These are phyloP conservation scores for Coniochaeta ligniaria DNA, from an alignment of 2,329 filamentous ascomycete species.

Conservation along the genomic window DNA sequence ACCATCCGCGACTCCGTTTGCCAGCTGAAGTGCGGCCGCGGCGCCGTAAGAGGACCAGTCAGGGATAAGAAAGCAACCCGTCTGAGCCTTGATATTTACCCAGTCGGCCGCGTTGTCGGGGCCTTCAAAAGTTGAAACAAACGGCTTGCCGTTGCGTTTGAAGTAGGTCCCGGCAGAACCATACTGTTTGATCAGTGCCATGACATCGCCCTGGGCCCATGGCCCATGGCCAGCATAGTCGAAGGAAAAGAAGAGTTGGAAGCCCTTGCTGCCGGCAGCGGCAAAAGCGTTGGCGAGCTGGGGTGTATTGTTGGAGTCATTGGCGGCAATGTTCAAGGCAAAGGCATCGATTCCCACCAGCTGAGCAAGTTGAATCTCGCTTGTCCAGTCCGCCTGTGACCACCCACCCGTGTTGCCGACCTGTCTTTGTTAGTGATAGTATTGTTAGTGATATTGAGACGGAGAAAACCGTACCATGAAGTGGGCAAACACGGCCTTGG, in stretches of 20 bases:
- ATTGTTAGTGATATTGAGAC: not conserved
- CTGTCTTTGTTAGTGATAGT: not conserved
- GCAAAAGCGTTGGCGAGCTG: conserved; percentile 3
- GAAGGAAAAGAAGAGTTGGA: conserved; percentile 7
- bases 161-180: conserved; percentile 5
- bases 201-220: conserved; percentile 4
- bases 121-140: conserved; percentile 8
- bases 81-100: conserved; percentile 1
- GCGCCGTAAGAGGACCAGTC: conserved; percentile 4
- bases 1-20: conserved; percentile 1
- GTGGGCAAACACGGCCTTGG: conserved; percentile 5
- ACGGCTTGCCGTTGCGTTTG: not conserved
- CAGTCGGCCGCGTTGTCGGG: not conserved
- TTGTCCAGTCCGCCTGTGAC: not conserved
- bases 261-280: conserved; percentile 2
- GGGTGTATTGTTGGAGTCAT: not conserved
- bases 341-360: conserved; percentile 8
- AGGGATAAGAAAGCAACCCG: conserved; percentile 6
- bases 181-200: conserved; percentile 2
- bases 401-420: not conserved
- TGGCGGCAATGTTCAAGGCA: conserved; percentile 6
- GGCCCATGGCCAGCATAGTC: conserved; percentile 3
- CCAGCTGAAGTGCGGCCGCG: not conserved
- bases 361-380: conserved; percentile 4
- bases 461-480: not conserved